These are phyloP conservation scores for Skeletonema marinoi DNA, from an alignment of 108 stramenopile species.

Conservation along the genomic window DNA sequence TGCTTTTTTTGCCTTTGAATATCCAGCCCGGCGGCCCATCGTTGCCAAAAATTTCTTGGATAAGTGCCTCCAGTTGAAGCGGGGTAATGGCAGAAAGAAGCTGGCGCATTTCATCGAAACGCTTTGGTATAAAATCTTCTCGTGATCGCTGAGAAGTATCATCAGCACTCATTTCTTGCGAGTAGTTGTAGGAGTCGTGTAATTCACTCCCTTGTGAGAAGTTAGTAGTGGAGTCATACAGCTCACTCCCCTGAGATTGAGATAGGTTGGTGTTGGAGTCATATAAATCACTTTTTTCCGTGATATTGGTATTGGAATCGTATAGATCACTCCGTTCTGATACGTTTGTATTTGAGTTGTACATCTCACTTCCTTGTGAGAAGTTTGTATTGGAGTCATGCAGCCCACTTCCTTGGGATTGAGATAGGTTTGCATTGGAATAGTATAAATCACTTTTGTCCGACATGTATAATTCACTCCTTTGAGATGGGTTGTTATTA, in stretches of 20 bases:
- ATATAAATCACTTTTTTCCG: background rate
- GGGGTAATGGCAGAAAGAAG: slow-evolving; percentile 36
- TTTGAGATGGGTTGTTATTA: background rate
- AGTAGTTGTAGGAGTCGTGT: background rate
- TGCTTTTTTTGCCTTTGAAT: slow-evolving; percentile 6
- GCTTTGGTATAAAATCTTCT: slow-evolving; percentile 12
- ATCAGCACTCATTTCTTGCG: background rate
- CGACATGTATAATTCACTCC: background rate
- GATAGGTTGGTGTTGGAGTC: background rate
- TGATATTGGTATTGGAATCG: background rate
- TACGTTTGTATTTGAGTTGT: background rate
- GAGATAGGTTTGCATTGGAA: background rate
- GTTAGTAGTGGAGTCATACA: background rate
- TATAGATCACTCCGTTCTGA: background rate
- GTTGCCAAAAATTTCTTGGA: slow-evolving; percentile 29
- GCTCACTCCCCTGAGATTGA: background rate
- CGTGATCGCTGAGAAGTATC: background rate
- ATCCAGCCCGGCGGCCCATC: background rate
- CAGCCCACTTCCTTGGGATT: background rate
- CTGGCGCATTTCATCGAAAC: slow-evolving; percentile 35
- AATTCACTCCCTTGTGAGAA: background rate
- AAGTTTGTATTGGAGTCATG: background rate
- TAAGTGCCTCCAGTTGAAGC: slow-evolving; percentile 30
- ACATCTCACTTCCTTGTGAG: background rate
- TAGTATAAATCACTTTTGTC: background rate